Base-by-base conservation (phyloP, 345 rosid genomes). In the Psidium guajava region DNA sequence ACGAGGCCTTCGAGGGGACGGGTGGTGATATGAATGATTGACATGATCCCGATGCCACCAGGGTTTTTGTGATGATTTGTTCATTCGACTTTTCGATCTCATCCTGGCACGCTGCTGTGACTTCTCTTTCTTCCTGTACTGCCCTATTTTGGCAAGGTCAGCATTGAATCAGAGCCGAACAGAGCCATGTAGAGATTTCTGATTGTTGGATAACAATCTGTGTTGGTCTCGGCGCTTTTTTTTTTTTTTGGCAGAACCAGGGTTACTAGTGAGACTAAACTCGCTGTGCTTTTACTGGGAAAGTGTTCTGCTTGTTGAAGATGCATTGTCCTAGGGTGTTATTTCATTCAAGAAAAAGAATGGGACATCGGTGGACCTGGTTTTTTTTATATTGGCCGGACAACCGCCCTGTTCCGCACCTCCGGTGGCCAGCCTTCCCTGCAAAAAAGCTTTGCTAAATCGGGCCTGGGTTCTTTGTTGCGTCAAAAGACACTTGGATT, bases 1-100 rank as follows among this genome's bases (percentile, higher is more conserved):
- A 92, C 9, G 91, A 87, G 90, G 84, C 15, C 84, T 84, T 52
- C 22, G 89, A 88, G 61, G 83, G 75, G 40, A 47, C 8, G 3
- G 83, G 32, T 27, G 64, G 50, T 77, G 86, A 77, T 8, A 27
- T 82, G 58, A 82, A 53, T 51, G 83, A 82, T n/a, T 54, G 83
- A 52, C 24, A 36, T 6, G 57, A 14, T 1, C 13, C 11, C 24
- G 59, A n/a, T 82, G 77, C 44, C 77, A 8, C 77, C 44, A 8
- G 20, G 77, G 40, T 22, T 16, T 69, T 10, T 40, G 77, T 69
- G 44, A 32, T 44, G 20, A 69, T 32, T 21, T 21, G 13, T 32
- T 40, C 77, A 18, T 36, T 69, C 2, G 13, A 36, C 47, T 36
- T 69, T 36, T 32, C 3, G 1, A 21, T 69, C 47, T 69, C 42